Base-by-base conservation (phyloP, 495 filamentous ascomycete genomes). In the Geoglossum glabrum region DNA sequence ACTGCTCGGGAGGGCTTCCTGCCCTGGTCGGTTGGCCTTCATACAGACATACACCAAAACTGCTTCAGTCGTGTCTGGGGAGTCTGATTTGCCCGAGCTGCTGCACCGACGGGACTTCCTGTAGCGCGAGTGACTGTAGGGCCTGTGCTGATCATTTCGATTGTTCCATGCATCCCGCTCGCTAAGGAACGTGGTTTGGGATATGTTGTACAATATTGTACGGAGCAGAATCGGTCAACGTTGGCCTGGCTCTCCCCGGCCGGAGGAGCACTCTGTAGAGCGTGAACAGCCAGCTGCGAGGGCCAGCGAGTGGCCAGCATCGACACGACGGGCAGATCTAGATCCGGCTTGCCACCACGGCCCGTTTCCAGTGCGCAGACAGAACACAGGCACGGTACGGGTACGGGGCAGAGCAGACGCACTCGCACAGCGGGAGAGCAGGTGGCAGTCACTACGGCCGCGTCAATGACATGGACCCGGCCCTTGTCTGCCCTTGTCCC, bases 101-200 rank as follows among this genome's bases (percentile, higher is more conserved):
- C n/a, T n/a, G n/a, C n/a, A n/a, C n/a, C n/a, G n/a, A n/a, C n/a
- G n/a, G n/a, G n/a, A n/a, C n/a, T n/a, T n/a, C n/a, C n/a, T n/a
- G n/a, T n/a, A n/a, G n/a, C n/a, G n/a, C n/a, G n/a, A n/a, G n/a
- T n/a, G n/a, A n/a, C n/a, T n/a, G n/a, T n/a, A n/a, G n/a, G n/a
- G n/a, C n/a, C n/a, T n/a, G 31, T 34, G 31, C 31, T 34, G 31
- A 34, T 23, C 46, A 50, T 8, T 13, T 17, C 2, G n/a, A 7
- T 52, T 52, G 49, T 30, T 47, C 49, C 17, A 28, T 52, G 49
- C 49, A 52, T 52, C 49, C 49, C 7, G 49, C 49, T 52, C 49
- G 49, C 49, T 52, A 52, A 52, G 49, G 17, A 52, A 52, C 49
- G 49, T 52, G 49, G 49, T 52, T n/a, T 50, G 46, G 46, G 25